Evolutionary conservation across 768 basidiomycete species (phyloP), one percentile per base, ranked within the genome.

Genomic region (Rossbeevera mucosa): DNA sequence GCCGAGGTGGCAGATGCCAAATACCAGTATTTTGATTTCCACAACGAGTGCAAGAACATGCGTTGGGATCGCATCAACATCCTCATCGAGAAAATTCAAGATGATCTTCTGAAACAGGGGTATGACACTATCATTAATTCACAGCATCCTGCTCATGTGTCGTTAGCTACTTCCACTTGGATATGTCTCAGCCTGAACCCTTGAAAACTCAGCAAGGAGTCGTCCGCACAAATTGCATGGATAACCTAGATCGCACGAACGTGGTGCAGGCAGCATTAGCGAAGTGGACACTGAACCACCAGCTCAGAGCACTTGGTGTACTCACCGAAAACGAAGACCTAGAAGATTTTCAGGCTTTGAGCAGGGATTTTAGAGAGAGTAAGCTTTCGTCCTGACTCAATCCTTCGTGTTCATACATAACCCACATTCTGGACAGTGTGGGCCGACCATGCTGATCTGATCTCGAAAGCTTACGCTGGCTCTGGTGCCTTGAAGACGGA

Each of bases 21-120:
- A 61, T 99, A 99, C 64, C 77, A 88, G 57, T 96, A 97, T 72
- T 99, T 97, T 62, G 96, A 99, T 65, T 99, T 99, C 75, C 95
- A 97, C 67, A 85, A 80, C 54, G 94, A 98, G 69, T 97, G 94
- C 76, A 88, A 83, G 65, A 78, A 88, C 45, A 91, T 98, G 87
- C 85, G 91, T 38, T 99, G 92, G 84, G 92, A 99, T 65, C 82
- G 94, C 43, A 91, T 99, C 57, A 81, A 81, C 48, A 67, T 92
- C 14, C 77, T 99, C 36, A 79, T 94, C 41, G 90, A 92, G 56
- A 75, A 77, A 50, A 66, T 97, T 46, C 77, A 85, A 58, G 80
- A 86, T 26, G 86, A 90, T 57, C 71, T 94, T 29, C 68, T 75
- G 38, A 74, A 73, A 51, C 78, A 91, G 57, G 87, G 89, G 91